These are phyloP conservation scores for Cryphonectria japonica DNA, from an alignment of 2,329 filamentous ascomycete genomes.

Conservation along the genomic window DNA sequence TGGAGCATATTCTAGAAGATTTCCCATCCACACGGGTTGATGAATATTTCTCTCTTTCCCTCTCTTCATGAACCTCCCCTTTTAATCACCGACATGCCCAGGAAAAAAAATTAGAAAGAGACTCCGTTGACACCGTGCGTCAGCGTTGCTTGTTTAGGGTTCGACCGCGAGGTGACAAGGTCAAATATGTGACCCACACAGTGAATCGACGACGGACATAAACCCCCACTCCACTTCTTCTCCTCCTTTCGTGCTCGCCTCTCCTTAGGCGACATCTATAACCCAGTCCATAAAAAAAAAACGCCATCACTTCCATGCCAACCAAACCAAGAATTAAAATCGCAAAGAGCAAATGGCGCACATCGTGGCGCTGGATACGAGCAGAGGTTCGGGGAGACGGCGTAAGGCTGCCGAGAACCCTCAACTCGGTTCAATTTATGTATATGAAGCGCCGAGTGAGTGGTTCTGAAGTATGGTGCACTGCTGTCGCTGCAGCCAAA, in stretches of 20 bases:
- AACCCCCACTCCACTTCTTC: not conserved
- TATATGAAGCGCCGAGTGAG: not conserved
- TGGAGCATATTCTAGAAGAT: not conserved
- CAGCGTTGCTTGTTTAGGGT: not conserved
- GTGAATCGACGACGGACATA: not conserved
- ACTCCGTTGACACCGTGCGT: slow-evolving; percentile 8
- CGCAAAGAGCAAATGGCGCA: slow-evolving; percentile 5
- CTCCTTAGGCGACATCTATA: slow-evolving; percentile 25
- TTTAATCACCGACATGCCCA: slow-evolving; percentile 22
- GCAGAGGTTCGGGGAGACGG: not conserved
- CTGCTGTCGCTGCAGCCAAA: not conserved
- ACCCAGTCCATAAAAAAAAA: slow-evolving; percentile 15
- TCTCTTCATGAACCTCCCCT: slow-evolving; percentile 1
- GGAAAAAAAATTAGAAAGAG: slow-evolving; percentile 17
- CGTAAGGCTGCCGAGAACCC: not conserved
- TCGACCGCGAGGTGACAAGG: not conserved
- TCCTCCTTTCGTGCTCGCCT: not conserved
- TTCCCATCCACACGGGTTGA: not conserved
- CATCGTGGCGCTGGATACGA: slow-evolving; percentile 3
- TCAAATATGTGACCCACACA: not conserved
- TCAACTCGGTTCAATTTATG: not conserved
- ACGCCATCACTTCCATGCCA: slow-evolving; percentile 21
- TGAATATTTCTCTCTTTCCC: slow-evolving; percentile 5
- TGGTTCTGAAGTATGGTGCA: not conserved
- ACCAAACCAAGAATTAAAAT: slow-evolving; percentile 18